Base-by-base conservation (phyloP, 2,329 filamentous ascomycete species). In the Hymenoscyphus scutula region DNA sequence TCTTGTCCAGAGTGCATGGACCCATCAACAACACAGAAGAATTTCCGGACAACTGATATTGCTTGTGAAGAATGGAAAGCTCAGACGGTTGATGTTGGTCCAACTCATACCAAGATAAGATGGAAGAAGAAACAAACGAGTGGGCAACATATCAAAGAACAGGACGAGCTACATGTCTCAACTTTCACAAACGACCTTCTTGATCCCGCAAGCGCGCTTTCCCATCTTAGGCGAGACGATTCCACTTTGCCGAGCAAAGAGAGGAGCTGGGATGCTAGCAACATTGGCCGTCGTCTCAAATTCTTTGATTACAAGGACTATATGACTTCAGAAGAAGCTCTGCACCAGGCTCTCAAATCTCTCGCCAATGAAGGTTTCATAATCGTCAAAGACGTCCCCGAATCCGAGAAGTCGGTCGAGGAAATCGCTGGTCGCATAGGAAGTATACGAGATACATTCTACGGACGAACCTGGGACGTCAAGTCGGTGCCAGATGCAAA, bases 401-500 rank as follows among this genome's bases (percentile, higher is more conserved):
- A 86, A 10, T 82, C 84, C 17, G 84, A 89, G 64, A 76, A 81
- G 1, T 82, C 86, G 4, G 89, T 97, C 4, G 81, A 84, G 45
- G 77, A 80, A 25, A 86, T 98, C 62, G 89, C 87, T 1, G 80
- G 81, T 3, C 84, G 87, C 58, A 90, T 98, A 63, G 93, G 92
- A 1, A 84, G 84, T 37, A 78, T 97, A 29, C 89, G 92, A 71
- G 87, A 92, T 70, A 95, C 93, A 7, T 95, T 98, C 73, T 98
- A 98, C 75, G 95, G 95, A 51, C 81, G 83, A 69, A 96, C 92
- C 0, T 98, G 93, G 87, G 90, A 97, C 75, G 94, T 98, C 13
- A 85, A 87, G 60, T 91, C 88, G 3, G 89, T 96, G 59, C 88
- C 89, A 1, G 76, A 91, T 61, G 91, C 93, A 27, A 92, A 94